A percentile compares a stretch with the other conserved stretches of the same genome.
Evolutionary conservation across 2,329 filamentous ascomycete genomes (phyloP).

Genomic region (Decorospora gaudefroyi): DNA sequence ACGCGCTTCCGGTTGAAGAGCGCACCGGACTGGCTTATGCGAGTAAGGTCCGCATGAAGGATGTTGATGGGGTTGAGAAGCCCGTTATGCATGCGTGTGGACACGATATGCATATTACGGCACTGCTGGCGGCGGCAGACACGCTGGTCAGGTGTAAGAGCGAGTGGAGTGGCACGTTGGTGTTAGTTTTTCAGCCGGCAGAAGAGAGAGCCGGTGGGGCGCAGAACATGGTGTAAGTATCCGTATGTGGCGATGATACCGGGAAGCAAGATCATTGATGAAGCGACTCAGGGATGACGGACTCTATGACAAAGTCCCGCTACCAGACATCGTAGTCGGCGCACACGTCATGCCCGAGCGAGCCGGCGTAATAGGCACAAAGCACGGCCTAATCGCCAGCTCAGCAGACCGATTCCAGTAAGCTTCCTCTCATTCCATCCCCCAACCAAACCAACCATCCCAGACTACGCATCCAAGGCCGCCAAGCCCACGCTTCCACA

Average conservation of each 20-base stretch:
- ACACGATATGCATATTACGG: conserved; percentile 65
- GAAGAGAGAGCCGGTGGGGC: conserved; percentile 69
- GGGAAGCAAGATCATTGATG: too few species aligned
- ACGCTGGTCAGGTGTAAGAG: conserved; percentile 53
- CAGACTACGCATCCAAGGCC: conserved; percentile 61
- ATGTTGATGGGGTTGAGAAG: conserved; percentile 54
- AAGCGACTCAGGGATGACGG: conserved; percentile 59
- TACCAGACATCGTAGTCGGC: conserved; percentile 62
- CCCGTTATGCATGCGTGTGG: conserved; percentile 72
- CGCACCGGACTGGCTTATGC: conserved; percentile 61
- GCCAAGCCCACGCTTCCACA: conserved; percentile 62
- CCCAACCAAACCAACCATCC: conserved; percentile 20
- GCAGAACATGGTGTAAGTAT: conserved; percentile 58
- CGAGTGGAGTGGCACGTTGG: conserved; percentile 64
- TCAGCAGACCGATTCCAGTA: conserved; percentile 49
- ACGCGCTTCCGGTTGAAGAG: conserved; percentile 64
- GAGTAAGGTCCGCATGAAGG: conserved; percentile 53
- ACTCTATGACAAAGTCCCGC: conserved; percentile 58
- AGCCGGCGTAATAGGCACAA: conserved; percentile 49
- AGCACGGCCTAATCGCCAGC: conserved; percentile 49
- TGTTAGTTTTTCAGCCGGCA: conserved; percentile 69
- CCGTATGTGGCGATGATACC: conserved; percentile 52
- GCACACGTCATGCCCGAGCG: conserved; percentile 60
- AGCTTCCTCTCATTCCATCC: background rate
- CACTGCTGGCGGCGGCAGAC: conserved; percentile 60